These are phyloP conservation scores for Phytophthora colocasiae DNA, from an alignment of 352 stramenopile genomes.

Conservation along the genomic window DNA sequence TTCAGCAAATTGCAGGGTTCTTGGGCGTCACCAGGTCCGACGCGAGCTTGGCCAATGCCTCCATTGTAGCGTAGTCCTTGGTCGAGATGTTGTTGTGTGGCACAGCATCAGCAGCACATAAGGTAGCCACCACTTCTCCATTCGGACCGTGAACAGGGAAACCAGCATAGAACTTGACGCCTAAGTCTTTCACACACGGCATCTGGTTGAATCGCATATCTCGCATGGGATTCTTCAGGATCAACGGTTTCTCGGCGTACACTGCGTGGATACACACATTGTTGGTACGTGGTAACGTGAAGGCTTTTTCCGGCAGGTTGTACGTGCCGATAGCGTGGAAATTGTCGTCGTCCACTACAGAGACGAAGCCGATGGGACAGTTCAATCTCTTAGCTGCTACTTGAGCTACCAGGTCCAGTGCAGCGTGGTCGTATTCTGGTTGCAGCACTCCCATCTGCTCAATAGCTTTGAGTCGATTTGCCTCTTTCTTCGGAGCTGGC, in stretches of 20 bases:
- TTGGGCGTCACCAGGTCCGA: slow-evolving; percentile 45
- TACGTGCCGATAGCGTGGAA: slow-evolving; percentile 65
- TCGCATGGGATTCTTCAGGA: slow-evolving; percentile 72
- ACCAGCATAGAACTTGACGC: slow-evolving; percentile 77
- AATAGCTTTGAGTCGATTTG: slow-evolving; percentile 49
- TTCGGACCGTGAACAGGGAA: slow-evolving; percentile 62
- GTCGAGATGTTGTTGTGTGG: slow-evolving; percentile 68
- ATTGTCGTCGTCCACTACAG: slow-evolving; percentile 56
- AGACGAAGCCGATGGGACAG: slow-evolving; percentile 71
- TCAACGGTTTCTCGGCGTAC: slow-evolving; percentile 68
- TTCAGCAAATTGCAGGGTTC: slow-evolving; percentile 18
- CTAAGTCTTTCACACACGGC: slow-evolving; percentile 50
- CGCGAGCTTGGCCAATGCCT: slow-evolving; percentile 60
- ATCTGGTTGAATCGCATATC: slow-evolving; percentile 78
- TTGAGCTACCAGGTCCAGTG: slow-evolving; percentile 66
- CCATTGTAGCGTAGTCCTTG: slow-evolving; percentile 83
- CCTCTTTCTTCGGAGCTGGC: slow-evolving; percentile 50
- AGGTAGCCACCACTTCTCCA: slow-evolving; percentile 58
- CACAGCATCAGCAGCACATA: slow-evolving; percentile 53
- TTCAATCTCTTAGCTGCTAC: slow-evolving; percentile 64
- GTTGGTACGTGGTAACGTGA: slow-evolving; percentile 46
- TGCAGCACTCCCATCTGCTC: slow-evolving; percentile 51
- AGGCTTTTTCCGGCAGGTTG: slow-evolving; percentile 35
- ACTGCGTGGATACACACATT: slow-evolving; percentile 64
- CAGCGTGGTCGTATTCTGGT: slow-evolving; percentile 51